Percentiles rank a stretch among this genome's conserved stretches.
These are phyloP conservation scores for Aspergillus heteromorphus DNA, from an alignment of 495 filamentous ascomycete genomes.

Conservation along the genomic window DNA sequence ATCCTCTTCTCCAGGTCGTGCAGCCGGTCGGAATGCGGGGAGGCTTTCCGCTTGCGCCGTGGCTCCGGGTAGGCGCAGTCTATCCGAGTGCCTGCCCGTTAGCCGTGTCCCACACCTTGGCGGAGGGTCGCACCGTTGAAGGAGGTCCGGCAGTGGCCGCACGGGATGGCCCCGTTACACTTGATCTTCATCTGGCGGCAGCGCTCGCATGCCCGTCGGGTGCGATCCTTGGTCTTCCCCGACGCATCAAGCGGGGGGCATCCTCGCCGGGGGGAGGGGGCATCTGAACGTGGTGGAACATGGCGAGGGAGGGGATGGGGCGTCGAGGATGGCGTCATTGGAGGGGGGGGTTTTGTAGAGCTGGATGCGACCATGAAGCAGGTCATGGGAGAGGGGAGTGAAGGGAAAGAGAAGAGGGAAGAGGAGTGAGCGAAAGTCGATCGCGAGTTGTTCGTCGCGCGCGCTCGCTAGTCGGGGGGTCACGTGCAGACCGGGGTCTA, in stretches of 20 bases:
- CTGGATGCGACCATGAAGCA: neutral
- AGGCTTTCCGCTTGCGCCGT: constrained; percentile 1
- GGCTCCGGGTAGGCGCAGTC: constrained; percentile 10
- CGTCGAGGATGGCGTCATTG: neutral
- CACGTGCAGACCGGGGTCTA: neutral
- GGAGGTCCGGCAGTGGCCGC: constrained; percentile 2
- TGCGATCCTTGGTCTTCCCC: neutral
- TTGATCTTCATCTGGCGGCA: constrained; percentile 15
- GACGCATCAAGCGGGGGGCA: neutral
- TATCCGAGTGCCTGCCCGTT: neutral
- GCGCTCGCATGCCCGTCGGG: constrained; percentile 6
- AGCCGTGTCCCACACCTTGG: neutral
- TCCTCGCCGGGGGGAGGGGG: neutral
- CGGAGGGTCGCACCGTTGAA: constrained; percentile 3
- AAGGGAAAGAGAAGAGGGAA: neutral
- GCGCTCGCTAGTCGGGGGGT: neutral
- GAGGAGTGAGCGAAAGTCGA: too few species aligned
- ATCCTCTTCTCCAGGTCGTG: constrained; percentile 5
- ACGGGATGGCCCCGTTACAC: constrained; percentile 5
- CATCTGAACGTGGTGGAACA: neutral
- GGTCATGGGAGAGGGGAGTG: neutral
- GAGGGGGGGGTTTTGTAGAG: neutral
- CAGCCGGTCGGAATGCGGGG: neutral
- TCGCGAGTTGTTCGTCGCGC: neutral
- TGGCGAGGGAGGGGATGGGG: neutral